Base-by-base conservation (phyloP, 306 rosid genomes). In the Ceratonia siliqua region DNA sequence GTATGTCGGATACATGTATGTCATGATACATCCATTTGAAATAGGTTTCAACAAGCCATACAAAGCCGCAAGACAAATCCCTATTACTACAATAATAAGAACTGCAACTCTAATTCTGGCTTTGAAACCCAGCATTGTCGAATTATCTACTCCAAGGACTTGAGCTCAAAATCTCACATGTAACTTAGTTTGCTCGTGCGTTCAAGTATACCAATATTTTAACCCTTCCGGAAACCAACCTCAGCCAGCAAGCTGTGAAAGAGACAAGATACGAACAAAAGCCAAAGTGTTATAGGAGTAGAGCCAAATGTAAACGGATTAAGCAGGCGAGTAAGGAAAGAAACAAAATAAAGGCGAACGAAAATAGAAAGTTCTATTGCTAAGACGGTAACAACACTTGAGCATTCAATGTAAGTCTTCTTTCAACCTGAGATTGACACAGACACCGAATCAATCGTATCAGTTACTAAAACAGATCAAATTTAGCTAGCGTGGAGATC, bases 1-100 rank as follows among this genome's bases (percentile, higher is more conserved):
- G 53, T 94, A 95, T 2, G 89, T 92, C 1, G 99, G 99, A 86
- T 95, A 92, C 99, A 95, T 95, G 72, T 92, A 95, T 12, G 99
- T 95, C 99, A 95, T 95, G 41, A 63, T 41, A 75, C 98, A 95
- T 12, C 99, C 99, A 72, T 92, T 92, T 8, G 93, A 81, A 75
- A 95, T 80, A 24, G 97, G 98, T 43, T 86, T 89, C 62, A 95
- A 67, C 68, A 92, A 80, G 38, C 83, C 93, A 59, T 88, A 94
- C 35, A 89, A 53, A 55, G 95, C 96, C 30, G 85, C 87, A 7
- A 92, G 79, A 69, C 86, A 82, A 38, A 90, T 70, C 80, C 92
- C 86, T 24, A 82, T 45, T 0, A 87, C 86, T 18, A 85, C 30
- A 63, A 53, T 45, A 61, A 92, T 68, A 75, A 95, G 85, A 72